Evolutionary conservation across 768 basidiomycete genomes (phyloP), one percentile per base, ranked within the genome.

Genomic region (Lentinula boryana): DNA sequence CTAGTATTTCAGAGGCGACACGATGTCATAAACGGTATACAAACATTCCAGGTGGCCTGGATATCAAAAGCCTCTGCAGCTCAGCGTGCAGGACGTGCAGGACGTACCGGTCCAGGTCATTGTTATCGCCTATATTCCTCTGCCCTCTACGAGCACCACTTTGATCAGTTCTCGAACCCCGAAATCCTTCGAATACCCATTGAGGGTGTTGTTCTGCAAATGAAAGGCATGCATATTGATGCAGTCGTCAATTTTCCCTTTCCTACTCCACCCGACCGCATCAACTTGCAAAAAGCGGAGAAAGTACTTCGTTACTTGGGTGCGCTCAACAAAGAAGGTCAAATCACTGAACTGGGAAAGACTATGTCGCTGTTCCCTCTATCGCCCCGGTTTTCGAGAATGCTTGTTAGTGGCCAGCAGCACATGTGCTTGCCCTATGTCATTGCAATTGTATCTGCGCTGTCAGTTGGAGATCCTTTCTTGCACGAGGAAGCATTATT

Each of bases 141-240:
- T 8, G 93, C 95, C 15, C 80, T 99, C 13, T 98, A 84, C 72
- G 97, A 98, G 70, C 85, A 95, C 68, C 85, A 96, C 72, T 96
- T 98, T 69, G 88, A 91, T 35, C 75, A 85, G 60, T 96, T 96
- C 72, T 82, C 92, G 0, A 77, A 84, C 61, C 97, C 97, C 2
- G 97, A 99, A 72, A 95, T 98, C 60, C 80, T 94, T 48, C 89
- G 95, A 23, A 94, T 92, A 77, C 95, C 97, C 0, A 96, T 98
- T 65, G 97, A 98, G 67, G 95, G 95, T 1, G 88, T 98, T 23
- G 91, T 98, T 8, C 78, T 98, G 35, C 95, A 98, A 72, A 98
- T 99, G 96, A 99, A 99, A 78, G 88, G 86, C 71, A 98, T 99
- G 95, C 93, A 96, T 69, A 96, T 99, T 61, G 95, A 98, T 68